Evolutionary conservation across 305 asterid species (phyloP).

Genomic region (Ruellia speciosa): DNA sequence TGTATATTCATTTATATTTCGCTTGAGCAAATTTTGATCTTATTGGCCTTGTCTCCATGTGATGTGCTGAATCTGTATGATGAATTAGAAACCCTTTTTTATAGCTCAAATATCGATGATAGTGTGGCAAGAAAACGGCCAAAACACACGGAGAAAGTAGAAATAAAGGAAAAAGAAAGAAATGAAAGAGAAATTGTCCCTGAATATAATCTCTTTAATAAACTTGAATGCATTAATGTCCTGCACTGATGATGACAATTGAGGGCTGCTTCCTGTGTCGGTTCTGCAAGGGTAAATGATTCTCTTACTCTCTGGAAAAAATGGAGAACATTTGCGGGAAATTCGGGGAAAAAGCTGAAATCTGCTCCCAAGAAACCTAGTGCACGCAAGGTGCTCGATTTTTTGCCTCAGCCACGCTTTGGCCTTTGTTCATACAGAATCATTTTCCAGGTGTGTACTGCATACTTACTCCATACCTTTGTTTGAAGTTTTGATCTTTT

Average conservation of each 20-base stretch:
- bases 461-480: neutral
- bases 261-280: constrained; percentile 37
- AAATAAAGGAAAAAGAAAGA: too few species aligned
- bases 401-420: too few species aligned
- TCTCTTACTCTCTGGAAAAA: constrained; percentile 17
- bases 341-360: constrained; percentile 33
- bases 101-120: constrained; percentile 32
- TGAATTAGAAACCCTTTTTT: constrained; percentile 17
- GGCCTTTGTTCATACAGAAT: neutral
- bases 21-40: constrained; percentile 29
- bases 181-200: neutral
- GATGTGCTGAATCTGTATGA: constrained; percentile 23
- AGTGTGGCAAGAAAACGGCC: neutral
- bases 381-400: too few species aligned
- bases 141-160: too few species aligned
- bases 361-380: neutral
- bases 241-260: constrained; percentile 38
- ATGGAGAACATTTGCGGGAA: constrained; percentile 26
- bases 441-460: constrained; percentile 25
- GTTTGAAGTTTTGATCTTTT: too few species aligned
- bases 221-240: constrained; percentile 14
- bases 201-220: neutral
- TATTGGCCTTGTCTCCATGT: constrained; percentile 27
- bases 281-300: constrained; percentile 29
- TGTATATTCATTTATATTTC: neutral